A percentile compares a stretch with the other conserved stretches of the same genome.
phyloP scores from a whole-genome alignment of 2,329 filamentous ascomycete species.

The Fusarium sp. region DNA sequence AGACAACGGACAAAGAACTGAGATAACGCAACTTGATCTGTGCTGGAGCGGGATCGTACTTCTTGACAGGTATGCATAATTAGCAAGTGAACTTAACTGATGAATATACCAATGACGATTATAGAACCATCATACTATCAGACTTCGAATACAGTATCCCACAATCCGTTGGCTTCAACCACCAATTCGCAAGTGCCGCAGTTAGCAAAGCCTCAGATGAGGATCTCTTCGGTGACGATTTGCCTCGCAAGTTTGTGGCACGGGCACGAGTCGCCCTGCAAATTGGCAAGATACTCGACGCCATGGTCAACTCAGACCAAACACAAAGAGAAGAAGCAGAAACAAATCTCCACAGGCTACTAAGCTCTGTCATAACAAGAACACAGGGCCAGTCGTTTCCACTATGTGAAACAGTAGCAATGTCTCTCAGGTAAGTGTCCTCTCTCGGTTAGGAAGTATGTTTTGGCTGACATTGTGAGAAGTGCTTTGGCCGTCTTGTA shows the following conservation, averaged over 20 bases:
- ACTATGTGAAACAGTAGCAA: not conserved
- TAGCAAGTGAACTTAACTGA: not conserved
- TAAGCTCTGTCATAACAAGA: not conserved
- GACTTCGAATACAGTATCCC: not conserved
- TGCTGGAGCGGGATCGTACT: not conserved
- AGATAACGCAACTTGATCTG: not conserved
- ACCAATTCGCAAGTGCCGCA: not conserved
- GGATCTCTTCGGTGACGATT: not conserved
- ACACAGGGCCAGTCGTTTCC: not conserved
- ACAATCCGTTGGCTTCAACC: not conserved
- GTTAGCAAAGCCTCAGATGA: not conserved
- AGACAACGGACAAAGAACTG: not conserved
- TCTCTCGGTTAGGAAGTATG: too few species aligned
- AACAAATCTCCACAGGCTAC: not conserved
- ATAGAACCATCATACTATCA: not conserved
- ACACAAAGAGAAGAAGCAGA: not conserved
- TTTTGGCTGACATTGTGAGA: not conserved
- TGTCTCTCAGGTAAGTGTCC: not conserved
- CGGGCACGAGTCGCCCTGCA: not conserved
- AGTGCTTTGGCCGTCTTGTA: not conserved
- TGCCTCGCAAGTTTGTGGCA: not conserved
- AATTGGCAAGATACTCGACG: not conserved
- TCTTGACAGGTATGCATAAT: not conserved
- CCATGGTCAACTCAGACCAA: not conserved
- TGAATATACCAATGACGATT: not conserved